Conservation (phyloP, 2,329 filamentous ascomycete species). For the Fusarium equiseti region DNA sequence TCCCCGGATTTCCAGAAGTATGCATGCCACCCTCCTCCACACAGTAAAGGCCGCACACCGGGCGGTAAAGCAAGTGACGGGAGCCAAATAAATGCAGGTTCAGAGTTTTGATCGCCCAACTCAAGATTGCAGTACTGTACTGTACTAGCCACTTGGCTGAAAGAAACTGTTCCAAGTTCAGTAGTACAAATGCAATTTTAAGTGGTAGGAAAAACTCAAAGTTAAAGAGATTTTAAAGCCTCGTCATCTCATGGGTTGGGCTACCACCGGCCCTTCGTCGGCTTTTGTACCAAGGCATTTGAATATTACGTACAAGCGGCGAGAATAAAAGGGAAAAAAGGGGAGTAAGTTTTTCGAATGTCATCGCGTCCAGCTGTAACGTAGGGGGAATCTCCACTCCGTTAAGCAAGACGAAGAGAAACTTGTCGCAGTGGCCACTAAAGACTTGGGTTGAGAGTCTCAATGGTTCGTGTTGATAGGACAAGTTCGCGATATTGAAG, state of each 20-base stretch:
- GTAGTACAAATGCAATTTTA: conserved; percentile 21
- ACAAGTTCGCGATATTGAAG: conserved; percentile 4
- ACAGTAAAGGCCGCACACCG: conserved; percentile 28
- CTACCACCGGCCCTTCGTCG: conserved; percentile 33
- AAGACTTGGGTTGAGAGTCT: background rate
- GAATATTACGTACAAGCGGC: conserved; percentile 37
- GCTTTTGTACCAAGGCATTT: conserved; percentile 9
- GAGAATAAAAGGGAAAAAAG: conserved; percentile 1
- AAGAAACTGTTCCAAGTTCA: conserved; percentile 23
- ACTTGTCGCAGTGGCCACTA: conserved; percentile 6
- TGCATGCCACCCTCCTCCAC: conserved; percentile 41
- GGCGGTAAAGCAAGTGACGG: conserved; percentile 32
- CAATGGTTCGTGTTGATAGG: conserved; percentile 15
- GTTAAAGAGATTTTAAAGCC: conserved; percentile 25
- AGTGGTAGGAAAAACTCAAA: conserved; percentile 14
- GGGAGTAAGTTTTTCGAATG: conserved; percentile 26
- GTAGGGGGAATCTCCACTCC: conserved; percentile 24
- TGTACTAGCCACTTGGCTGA: conserved; percentile 37
- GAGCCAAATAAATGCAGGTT: conserved; percentile 39
- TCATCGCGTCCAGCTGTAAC: conserved; percentile 22
- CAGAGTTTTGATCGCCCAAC: conserved; percentile 32
- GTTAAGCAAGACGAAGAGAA: background rate
- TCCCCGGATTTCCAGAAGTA: conserved; percentile 43
- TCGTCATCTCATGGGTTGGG: conserved; percentile 8
- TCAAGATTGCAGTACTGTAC: conserved; percentile 13